Base-by-base conservation (phyloP, 228 moss, liverwort and hornwort species). In the Sphagnum magellanicum region DNA sequence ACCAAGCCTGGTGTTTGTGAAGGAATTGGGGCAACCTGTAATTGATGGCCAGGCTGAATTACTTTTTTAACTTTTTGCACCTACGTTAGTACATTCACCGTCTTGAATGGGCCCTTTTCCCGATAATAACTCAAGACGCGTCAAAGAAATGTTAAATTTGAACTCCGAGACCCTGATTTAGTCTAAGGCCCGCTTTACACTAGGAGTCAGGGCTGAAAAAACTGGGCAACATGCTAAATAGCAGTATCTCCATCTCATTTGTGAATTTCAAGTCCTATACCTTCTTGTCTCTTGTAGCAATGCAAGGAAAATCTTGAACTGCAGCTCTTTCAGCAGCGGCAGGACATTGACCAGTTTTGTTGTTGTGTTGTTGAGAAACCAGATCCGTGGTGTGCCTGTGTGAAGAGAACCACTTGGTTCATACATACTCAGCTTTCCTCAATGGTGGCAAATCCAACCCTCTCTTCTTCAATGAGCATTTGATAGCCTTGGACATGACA, bases 241-340 rank as follows among this genome's bases (percentile, higher is more conserved):
- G 82, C 59, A 77, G 72, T 12, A 32, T 32, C 32, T 88, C 88
- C 85, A 90, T 89, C 71, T 84, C 89, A 10, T 55, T 79, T 4
- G 85, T 87, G 67, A 90, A 93, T 68, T 85, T 78, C 61, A 76
- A 81, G 63, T 93, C 90, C 88, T 88, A 87, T 46, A 71, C 79
- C 3, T 32, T 32, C 62, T 67, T 64, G n/a, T 75, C 79, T 61
- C 87, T 69, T 53, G 90, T 71, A n/a, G 89, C 90, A 12, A 83
- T 84, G 32, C 71, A 62, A 50, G 83, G 84, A 17, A 87, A 78
- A 16, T 85, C 73, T 3, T 52, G 51, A 10, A 17, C 75, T 0
- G 14, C 16, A 7, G 17, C n/a, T n/a, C n/a, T 17, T 9, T 67
- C 59, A 4, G 78, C 32, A 2, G 32, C n/a, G n/a, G n/a, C 32